Base-by-base conservation (phyloP, 768 basidiomycete genomes). In the Collybia sp. region DNA sequence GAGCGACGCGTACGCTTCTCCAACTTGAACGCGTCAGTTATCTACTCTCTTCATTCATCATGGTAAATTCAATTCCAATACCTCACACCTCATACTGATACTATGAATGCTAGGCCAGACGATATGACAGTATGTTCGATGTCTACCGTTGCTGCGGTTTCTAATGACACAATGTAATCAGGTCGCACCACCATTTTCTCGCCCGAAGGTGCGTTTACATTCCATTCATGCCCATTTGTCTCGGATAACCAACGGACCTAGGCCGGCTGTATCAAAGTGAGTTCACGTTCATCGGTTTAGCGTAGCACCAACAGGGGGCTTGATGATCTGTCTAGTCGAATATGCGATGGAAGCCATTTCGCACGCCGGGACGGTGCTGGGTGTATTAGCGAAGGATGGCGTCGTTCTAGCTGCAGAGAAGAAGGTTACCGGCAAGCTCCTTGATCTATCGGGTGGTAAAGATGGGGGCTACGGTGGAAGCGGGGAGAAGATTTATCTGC, bases 331-430 rank as follows among this genome's bases (percentile, higher is more conserved):
- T 18, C 6, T 56, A 95, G 95, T 98, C 73, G 95, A 99, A 72
- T 99, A 99, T 79, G 95, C 95, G 37, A 96, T 98, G 92, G 96
- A 98, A 64, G 93, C 93, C 48, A 97, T 98, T 75, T 96, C 93
- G 20, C 88, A 93, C 58, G 93, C 92, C 15, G 91, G 91, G 44
- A 89, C 92, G 35, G 93, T 95, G 38, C 80, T 95, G n/a, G 93
- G 91, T 35, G 85, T 94, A 46, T 76, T 94, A 20, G 91, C 93
- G 20, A 87, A 82, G 56, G 88, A 93, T 52, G 93, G 93, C 0
- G 88, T 95, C 13, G 90, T 95, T 8, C 75, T 95, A 2, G 93
- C 90, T 0, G 93, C 88, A 5, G 90, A 99, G 78, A 95, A 95
- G 79, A 96, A 95, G 68, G 93, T 98, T 25, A 98, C 96, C 0